Evolutionary conservation across 768 basidiomycete genomes (phyloP).

Genomic region (Boletus tylopilopsis): DNA sequence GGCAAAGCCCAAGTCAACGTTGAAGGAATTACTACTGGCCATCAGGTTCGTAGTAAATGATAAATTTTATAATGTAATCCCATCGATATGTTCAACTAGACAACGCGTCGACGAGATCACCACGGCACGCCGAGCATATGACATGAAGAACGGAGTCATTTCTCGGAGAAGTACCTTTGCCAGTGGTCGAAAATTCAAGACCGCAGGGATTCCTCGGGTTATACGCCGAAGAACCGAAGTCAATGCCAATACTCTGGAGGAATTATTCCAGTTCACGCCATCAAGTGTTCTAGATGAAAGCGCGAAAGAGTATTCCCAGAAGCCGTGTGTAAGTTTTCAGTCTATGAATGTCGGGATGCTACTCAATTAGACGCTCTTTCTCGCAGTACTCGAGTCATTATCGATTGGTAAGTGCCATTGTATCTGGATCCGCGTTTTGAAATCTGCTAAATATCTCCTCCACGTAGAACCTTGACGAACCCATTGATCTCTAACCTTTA

Average conservation of each 20-base stretch:
- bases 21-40: conserved; percentile 17
- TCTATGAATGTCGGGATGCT: neutral
- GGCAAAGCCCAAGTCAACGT: conserved; percentile 19
- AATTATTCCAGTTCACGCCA: neutral
- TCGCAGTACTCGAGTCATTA: conserved; percentile 24
- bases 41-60: conserved; percentile 19
- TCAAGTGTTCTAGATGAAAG: neutral
- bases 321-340: conserved; percentile 13
- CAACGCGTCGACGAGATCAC: conserved; percentile 16
- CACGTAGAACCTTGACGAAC: conserved; percentile 23
- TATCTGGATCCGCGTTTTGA: neutral
- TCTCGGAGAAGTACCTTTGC: conserved; percentile 15
- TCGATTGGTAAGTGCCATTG: conserved; percentile 16
- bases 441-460: neutral
- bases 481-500: conserved; percentile 15
- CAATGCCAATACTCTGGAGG: conserved; percentile 2
- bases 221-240: conserved; percentile 15
- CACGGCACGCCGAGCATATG: conserved; percentile 11
- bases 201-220: conserved; percentile 1
- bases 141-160: neutral
- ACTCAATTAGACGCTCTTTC: neutral
- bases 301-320: conserved; percentile 12
- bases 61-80: neutral
- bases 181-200: neutral
- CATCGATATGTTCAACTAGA: conserved; percentile 4